Evolutionary conservation across 805 yeast genomes (phyloP).

Genomic region (Isabelozyma heimii): DNA sequence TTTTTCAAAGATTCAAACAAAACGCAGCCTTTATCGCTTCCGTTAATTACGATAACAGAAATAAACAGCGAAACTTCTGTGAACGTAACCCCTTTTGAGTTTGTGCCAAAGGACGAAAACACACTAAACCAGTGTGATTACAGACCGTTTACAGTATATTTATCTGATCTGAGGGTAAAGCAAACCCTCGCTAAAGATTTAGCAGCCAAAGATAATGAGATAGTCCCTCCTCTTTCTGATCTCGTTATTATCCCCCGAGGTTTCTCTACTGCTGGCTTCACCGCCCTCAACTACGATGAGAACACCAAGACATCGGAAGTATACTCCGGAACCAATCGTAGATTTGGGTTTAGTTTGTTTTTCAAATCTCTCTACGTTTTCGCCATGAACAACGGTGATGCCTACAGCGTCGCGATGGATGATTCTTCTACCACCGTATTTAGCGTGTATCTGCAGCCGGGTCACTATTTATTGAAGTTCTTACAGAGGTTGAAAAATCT

Average conservation of each 20-base stretch:
- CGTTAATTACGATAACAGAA: neutral
- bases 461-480: conserved; percentile 6
- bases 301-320: conserved; percentile 6
- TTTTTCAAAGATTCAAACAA: conserved; percentile 5
- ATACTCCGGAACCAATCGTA: conserved; percentile 6
- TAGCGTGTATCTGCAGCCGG: neutral
- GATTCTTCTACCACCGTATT: neutral
- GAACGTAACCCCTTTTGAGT: neutral
- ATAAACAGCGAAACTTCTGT: neutral
- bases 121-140: neutral
- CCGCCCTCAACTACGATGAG: neutral
- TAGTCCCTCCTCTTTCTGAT: conserved; percentile 12
- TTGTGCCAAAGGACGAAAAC: neutral
- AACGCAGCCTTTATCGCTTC: neutral
- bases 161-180: conserved; percentile 13
- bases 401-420: neutral
- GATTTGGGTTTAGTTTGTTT: conserved; percentile 18
- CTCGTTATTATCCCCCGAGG: conserved; percentile 10
- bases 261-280: conserved; percentile 9
- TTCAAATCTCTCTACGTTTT: conserved; percentile 13
- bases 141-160: conserved; percentile 11
- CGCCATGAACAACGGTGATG: conserved; percentile 1
- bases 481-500: conserved; percentile 5
- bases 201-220: conserved; percentile 1
- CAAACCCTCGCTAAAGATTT: conserved; percentile 1